Base-by-base conservation (phyloP, 345 rosid species). In the Cochlearia excelsa region DNA sequence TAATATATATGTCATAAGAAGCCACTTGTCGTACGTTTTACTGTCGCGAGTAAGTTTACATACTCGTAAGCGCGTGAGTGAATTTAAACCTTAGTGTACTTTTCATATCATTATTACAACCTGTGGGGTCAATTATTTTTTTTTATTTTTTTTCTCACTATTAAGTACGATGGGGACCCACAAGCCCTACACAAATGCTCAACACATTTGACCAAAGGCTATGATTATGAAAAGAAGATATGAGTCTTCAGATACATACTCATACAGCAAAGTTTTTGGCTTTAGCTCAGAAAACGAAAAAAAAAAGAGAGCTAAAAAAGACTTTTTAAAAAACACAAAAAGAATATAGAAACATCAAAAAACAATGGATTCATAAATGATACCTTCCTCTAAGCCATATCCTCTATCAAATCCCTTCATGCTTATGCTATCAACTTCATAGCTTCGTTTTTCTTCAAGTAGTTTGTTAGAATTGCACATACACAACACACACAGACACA, bases 241-340 rank as follows among this genome's bases (percentile, higher is more conserved):
- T 61, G 73, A 69, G 53, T 62, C 68, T 62, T 29, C 63, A 49
- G 74, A 56, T 69, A 69, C 67, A 69, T 68, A 63, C 64, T 63
- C 74, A 50, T 26, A 59, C 43, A 57, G 65, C 66, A 71, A 64
- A 51, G 70, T 71, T 65, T 26, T 71, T 52, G 66, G 61, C 65
- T 3, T 52, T 63, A 38, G 65, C 49, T 58, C 51, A 71, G 33
- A 37, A 63, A 54, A 62, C 63, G 59, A 41, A 9, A 4, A 9
- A 41, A 54, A 30, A 23, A 6, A 39, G 46, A 69, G 68, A 62
- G 68, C 63, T 54, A 48, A 51, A 30, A 68, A 64, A 51, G 35
- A 60, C 56, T 51, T 58, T 55, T 64, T 33, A 4, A 6, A 46
- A 53, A 52, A 59, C 66, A 9, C n/a, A 35, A 40, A 30, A 39